A percentile compares a stretch with the other conserved stretches of the same genome.
Conservation (phyloP, 2,329 filamentous ascomycete genomes). For the Sporothrix pallida region DNA sequence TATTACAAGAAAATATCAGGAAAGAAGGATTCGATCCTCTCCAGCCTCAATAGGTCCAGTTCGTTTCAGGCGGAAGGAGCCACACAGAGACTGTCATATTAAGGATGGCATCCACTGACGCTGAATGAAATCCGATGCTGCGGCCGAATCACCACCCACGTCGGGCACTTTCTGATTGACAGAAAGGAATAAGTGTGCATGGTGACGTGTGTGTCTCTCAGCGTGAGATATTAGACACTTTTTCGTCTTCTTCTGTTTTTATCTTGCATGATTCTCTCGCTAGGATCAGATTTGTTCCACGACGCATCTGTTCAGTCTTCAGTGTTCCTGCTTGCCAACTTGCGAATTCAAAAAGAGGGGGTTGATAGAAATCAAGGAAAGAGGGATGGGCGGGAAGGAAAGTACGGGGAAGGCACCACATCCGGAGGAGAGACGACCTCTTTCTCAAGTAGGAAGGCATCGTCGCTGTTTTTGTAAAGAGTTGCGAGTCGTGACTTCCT, state of each 20-base stretch:
- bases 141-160: neutral
- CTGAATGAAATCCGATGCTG: neutral
- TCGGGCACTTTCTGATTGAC: neutral
- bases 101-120: neutral
- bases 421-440: neutral
- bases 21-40: slow-evolving; percentile 8
- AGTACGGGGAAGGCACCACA: slow-evolving; percentile 10
- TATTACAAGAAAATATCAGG: neutral
- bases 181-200: slow-evolving; percentile 9
- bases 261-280: no score
- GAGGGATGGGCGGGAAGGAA: slow-evolving; percentile 18
- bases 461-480: neutral
- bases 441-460: slow-evolving; percentile 16
- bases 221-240: slow-evolving; percentile 1
- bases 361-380: slow-evolving; percentile 7
- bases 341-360: slow-evolving; percentile 4
- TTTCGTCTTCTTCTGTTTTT: neutral
- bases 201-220: slow-evolving; percentile 16
- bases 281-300: no score
- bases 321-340: no score
- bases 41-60: neutral
- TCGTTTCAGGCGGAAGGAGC: slow-evolving; percentile 6
- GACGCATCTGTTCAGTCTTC: no score
- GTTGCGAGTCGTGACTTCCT: neutral
- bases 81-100: neutral